Percentiles rank a stretch among this genome's conserved stretches.
Conservation (phyloP, 2,329 filamentous ascomycete genomes). For the Colletotrichum cereale region DNA sequence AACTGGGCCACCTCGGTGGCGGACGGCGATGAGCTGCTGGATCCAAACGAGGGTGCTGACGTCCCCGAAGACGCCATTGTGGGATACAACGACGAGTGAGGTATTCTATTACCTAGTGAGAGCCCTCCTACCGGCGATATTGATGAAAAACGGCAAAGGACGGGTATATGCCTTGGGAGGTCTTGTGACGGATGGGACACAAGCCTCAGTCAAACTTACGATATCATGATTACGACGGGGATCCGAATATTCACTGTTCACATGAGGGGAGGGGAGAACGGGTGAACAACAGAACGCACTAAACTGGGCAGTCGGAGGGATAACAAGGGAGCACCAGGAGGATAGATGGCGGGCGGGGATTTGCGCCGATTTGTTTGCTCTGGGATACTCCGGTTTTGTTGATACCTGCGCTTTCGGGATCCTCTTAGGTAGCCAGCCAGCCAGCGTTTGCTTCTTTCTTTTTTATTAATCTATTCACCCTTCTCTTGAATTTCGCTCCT, state of each 20-base stretch:
- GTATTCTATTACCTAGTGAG: neutral
- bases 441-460: neutral
- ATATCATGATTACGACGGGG: neutral
- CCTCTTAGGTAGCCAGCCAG: neutral
- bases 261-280: neutral
- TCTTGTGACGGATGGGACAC: neutral
- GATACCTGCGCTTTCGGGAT: neutral
- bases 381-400: neutral
- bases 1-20: slow-evolving; percentile 38
- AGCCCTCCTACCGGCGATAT: neutral
- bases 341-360: neutral
- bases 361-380: neutral
- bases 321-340: neutral
- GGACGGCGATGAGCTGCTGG: slow-evolving; percentile 29
- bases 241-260: neutral
- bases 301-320: neutral
- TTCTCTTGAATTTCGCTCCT: neutral
- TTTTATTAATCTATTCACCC: neutral
- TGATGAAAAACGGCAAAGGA: neutral
- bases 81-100: slow-evolving; percentile 27
- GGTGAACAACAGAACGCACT: too few relatives aligned
- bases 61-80: slow-evolving; percentile 35
- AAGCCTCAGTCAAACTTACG: neutral
- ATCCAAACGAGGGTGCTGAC: slow-evolving; percentile 26
- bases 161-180: neutral